These are phyloP conservation scores for Beauveria australis DNA, from an alignment of 2,329 filamentous ascomycete genomes.

Conservation along the genomic window DNA sequence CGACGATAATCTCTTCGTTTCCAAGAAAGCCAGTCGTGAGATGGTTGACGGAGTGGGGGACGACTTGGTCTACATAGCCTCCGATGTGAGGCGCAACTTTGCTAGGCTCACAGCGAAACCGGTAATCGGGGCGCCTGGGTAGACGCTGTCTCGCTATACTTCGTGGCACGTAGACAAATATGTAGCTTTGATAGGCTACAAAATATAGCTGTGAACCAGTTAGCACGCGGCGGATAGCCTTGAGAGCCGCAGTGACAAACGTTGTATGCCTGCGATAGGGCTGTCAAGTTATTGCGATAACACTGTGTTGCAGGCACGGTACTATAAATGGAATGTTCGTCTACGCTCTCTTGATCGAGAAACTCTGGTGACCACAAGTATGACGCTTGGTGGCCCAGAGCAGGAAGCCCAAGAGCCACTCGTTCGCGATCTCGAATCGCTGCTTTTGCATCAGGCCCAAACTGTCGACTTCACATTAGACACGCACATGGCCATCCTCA, in stretches of 20 bases:
- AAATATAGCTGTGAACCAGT: constrained; percentile 45
- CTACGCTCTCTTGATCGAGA: neutral
- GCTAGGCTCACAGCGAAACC: constrained; percentile 37
- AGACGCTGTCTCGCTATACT: constrained; percentile 40
- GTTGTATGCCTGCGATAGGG: constrained; percentile 49
- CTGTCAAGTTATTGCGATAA: constrained; percentile 48
- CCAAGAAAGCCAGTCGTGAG: constrained; percentile 63
- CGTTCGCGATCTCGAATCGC: constrained; percentile 29
- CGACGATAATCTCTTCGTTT: constrained; percentile 57
- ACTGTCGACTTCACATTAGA: constrained; percentile 19
- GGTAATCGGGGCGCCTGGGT: constrained; percentile 38
- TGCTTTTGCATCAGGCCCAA: constrained; percentile 26
- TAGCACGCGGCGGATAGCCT: constrained; percentile 1
- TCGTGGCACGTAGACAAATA: constrained; percentile 48
- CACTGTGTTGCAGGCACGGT: constrained; percentile 20
- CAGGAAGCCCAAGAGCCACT: constrained; percentile 17
- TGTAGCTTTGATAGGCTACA: constrained; percentile 46
- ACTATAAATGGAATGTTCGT: neutral
- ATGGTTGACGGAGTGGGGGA: constrained; percentile 60
- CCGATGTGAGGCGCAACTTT: constrained; percentile 30
- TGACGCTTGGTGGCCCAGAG: constrained; percentile 18
- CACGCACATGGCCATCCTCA: neutral
- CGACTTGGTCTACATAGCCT: constrained; percentile 44
- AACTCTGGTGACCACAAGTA: constrained; percentile 23
- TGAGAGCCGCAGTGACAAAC: constrained; percentile 25